phyloP scores from a whole-genome alignment of 495 filamentous ascomycete species.

The Hypoxylon intermedium region DNA sequence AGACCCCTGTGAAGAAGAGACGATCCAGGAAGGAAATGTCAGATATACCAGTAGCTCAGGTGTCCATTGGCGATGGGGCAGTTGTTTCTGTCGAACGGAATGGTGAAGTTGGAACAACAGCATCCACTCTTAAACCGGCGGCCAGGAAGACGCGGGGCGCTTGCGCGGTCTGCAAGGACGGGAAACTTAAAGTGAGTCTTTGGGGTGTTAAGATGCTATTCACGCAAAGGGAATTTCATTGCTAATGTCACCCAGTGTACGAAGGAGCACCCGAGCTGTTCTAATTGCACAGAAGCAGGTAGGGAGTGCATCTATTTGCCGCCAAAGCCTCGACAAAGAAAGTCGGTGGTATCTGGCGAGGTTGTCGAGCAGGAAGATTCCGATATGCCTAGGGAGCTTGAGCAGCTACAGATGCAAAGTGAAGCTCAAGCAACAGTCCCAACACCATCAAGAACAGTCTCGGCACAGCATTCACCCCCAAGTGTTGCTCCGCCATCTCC shows the following conservation, averaged over 20 bases:
- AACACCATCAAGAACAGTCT: neutral
- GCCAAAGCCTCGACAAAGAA: conserved; percentile 39
- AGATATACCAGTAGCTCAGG: conserved; percentile 13
- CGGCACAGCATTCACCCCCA: conserved; percentile 2
- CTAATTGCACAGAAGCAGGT: conserved; percentile 41
- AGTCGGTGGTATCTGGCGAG: conserved; percentile 22
- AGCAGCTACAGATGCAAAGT: conserved; percentile 6
- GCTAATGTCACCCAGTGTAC: conserved; percentile 46
- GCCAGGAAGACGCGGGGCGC: conserved; percentile 43
- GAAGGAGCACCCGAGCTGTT: conserved; percentile 49
- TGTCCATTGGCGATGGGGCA: conserved; percentile 24
- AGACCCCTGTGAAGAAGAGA: conserved; percentile 37
- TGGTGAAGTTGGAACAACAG: conserved; percentile 36
- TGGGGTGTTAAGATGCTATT: neutral
- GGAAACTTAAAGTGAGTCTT: conserved; percentile 41
- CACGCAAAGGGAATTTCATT: neutral
- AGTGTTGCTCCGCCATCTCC: neutral
- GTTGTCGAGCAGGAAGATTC: conserved; percentile 26
- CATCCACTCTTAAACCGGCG: conserved; percentile 30
- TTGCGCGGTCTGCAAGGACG: conserved; percentile 50
- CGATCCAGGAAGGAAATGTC: conserved; percentile 42
- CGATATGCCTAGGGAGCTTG: conserved; percentile 19
- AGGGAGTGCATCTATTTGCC: conserved; percentile 46
- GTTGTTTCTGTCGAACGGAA: conserved; percentile 21
- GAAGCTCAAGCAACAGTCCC: conserved; percentile 1